Base-by-base conservation (phyloP, 495 filamentous ascomycete species). In the Penicillium egyptiacum region DNA sequence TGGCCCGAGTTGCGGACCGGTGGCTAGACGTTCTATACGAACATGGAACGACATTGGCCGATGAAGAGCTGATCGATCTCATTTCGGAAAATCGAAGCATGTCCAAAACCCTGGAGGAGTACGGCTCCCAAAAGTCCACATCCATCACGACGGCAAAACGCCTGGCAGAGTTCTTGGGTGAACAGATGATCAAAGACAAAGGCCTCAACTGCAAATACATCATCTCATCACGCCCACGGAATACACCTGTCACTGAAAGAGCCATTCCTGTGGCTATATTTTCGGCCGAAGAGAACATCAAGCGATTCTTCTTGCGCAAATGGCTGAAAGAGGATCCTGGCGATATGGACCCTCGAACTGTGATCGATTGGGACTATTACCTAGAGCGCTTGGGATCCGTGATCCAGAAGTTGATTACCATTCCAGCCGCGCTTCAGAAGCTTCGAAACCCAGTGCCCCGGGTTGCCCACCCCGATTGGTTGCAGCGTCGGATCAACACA, bases 141-240 rank as follows among this genome's bases (percentile, higher is more conserved):
- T 96, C 94, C 2, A 99, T 99, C 69, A 99, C 94, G 1, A 99
- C 94, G 0, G 94, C 94, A n/a, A 92, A 87, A 64, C 90, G 94
- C 45, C 74, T 99, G 17, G 94, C 94, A 26, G 95, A 98, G 64
- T 99, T 99, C 68, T 71, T 99, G 47, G 94, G 94, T 14, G 92
- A 96, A 70, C 92, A 96, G 66, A 99, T 99, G 94, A 83, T 96
- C 61, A 99, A 99, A 64, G 94, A 99, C 70, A 98, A 97, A 70
- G 94, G 94, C 16, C 73, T 99, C 61, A 98, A 98, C 72, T 99
- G 94, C 86, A 98, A 98, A 71, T 99, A 96, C 71, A 96, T 99
- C 72, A 97, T 99, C 60, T 95, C 92, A 40, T 82, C 91, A 8
- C 86, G 81, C 60, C 94, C 94, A 22, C 88, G 85, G 64, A 87